Evolutionary conservation across 306 rosid species (phyloP), one percentile per base, ranked within the genome.

Genomic region (Abrus precatorius): DNA sequence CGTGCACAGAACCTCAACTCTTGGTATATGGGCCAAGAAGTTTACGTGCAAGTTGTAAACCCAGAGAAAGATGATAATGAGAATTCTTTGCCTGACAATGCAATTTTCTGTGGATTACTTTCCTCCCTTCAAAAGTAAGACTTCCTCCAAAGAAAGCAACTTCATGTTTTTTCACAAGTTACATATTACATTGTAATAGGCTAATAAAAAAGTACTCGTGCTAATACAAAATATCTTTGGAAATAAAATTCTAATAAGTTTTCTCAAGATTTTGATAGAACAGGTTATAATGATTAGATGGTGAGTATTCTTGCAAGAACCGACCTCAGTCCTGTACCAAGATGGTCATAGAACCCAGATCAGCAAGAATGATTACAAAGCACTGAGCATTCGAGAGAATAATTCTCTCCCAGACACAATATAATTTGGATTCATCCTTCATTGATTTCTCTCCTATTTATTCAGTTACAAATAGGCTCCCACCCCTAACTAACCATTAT

Each of bases 11-110:
- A 94, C 82, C 97, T 94, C 63, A 76, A 92, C 82, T 92, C 98
- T 13, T 89, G 98, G 98, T 88, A 94, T 84, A 86, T 92, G 1
- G 98, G 98, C 60, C 94, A 94, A 86, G 98, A 94, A 84, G 86
- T 85, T 76, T 94, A 94, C 62, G 62, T 94, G 76, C 90, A 88
- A 14, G 89, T 92, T 48, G 80, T 91, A 34, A 92, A 92, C 88
- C 88, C 88, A 2, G 97, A 94, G 87, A 57, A 9, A 32, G 97
- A 94, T 69, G 5, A 12, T 52, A 4, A 71, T 7, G 98, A 88
- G 71, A 9, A 27, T 70, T 2, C 91, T 60, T 76, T 91, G 75
- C 98, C 98, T 52, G 85, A 85, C 27, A 92, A 92, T 81, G 80
- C 88, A 75, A 92, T 94, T 69, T 94, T 82, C 45, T 94, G 98